Percentiles rank a stretch among this genome's conserved stretches.
These are phyloP conservation scores for Eleusine indica DNA, from an alignment of 176 grass and related monocot species.

Conservation along the genomic window DNA sequence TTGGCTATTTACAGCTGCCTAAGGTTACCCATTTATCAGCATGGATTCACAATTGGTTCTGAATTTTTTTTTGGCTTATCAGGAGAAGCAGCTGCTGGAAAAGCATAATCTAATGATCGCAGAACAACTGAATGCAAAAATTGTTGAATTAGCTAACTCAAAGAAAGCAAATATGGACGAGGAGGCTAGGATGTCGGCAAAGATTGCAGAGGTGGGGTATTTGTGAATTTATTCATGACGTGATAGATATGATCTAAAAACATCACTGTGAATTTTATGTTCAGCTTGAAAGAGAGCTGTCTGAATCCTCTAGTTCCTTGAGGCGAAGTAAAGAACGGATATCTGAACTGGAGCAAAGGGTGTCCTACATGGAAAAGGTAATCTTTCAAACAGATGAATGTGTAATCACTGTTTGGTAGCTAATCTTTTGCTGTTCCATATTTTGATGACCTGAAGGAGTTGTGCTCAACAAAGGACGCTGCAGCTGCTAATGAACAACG, in stretches of 20 bases:
- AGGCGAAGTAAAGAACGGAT: constrained; percentile 68
- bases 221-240: constrained; percentile 26
- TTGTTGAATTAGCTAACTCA: constrained; percentile 58
- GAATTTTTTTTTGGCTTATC: constrained; percentile 37
- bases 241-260: constrained; percentile 19
- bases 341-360: constrained; percentile 75
- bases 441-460: constrained; percentile 61
- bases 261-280: constrained; percentile 18
- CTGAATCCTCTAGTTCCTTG: constrained; percentile 67
- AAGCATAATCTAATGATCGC: constrained; percentile 87
- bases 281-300: constrained; percentile 90
- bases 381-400: constrained; percentile 18
- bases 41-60: neutral
- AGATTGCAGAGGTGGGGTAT: constrained; percentile 69
- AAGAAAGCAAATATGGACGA: constrained; percentile 80
- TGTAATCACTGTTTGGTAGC: constrained; percentile 6
- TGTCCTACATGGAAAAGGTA: constrained; percentile 87
- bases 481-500: constrained; percentile 80
- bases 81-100: constrained; percentile 93
- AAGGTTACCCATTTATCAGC: neutral
- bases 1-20: neutral
- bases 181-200: constrained; percentile 78
- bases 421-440: constrained; percentile 41
- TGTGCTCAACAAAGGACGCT: constrained; percentile 70
- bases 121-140: constrained; percentile 79